Evolutionary conservation across 768 basidiomycete genomes (phyloP), one percentile per base, ranked within the genome.

Genomic region (Cyclocybe aegerita): DNA sequence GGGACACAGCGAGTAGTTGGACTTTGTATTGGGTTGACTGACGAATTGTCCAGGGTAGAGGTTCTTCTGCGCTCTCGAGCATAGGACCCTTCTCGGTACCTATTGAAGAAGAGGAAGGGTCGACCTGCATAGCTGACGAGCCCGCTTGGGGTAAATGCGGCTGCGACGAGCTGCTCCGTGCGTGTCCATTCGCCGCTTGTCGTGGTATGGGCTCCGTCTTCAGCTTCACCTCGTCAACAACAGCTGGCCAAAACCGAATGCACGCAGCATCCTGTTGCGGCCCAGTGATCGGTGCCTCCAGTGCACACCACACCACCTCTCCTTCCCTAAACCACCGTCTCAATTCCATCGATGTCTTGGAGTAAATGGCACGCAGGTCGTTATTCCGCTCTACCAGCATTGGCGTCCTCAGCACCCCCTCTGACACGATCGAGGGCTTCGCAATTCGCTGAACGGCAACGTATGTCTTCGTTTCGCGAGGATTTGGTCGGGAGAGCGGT

Each of bases 211-310:
- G 63, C 37, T 71, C 66, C 2, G 74, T 70, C 60, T 77, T 81
- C 46, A 86, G 62, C 48, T 71, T 75, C 11, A 75, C 63, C 49
- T 85, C 80, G 12, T 84, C 76, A 7, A 92, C 77, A 15, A 90
- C 59, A 1, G 79, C 88, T 1, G 90, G 90, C 90, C 90, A 93
- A 59, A 81, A 85, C 17, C 66, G 60, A 54, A 93, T 86, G n/a
- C 58, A 59, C 43, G 76, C 71, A 12, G 69, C 70, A 12, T 68
- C 63, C 1, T 63, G 65, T 3, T 65, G 60, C 1, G 69, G 61
- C 1, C 75, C 74, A 2, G 62, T 55, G 35, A 90, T 83, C 0
- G 83, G 72, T 7, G 70, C 63, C 35, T 72, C 65, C 31, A 91
- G 68, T 8, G 75, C 74, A 48, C 82, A 86, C 86, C 88, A 90